These are phyloP conservation scores for Lumnitzera littorea DNA, from an alignment of 345 rosid genomes.

Conservation along the genomic window DNA sequence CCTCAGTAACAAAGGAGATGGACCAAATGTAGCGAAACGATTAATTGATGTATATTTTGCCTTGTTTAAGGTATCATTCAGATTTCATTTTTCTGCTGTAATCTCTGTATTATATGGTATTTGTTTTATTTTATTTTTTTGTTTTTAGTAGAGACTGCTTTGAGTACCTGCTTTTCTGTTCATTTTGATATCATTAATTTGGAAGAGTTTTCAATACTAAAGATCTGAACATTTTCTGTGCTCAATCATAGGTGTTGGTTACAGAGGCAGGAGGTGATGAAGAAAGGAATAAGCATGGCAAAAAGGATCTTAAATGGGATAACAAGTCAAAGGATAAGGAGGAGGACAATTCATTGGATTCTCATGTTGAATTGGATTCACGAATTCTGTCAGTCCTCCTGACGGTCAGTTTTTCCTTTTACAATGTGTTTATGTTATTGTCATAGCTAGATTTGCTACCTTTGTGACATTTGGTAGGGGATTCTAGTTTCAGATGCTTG, in stretches of 20 bases:
- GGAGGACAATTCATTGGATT: conserved; percentile 31
- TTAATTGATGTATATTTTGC: conserved; percentile 93
- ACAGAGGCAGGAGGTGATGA: conserved; percentile 41
- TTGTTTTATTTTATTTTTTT: background rate
- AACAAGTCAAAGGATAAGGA: conserved; percentile 28
- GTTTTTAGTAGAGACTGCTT: background rate
- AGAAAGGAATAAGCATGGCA: conserved; percentile 24
- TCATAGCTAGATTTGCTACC: background rate
- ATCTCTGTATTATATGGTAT: background rate
- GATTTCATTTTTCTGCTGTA: conserved; percentile 1
- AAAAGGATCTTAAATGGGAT: conserved; percentile 15
- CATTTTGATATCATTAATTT: too few relatives aligned
- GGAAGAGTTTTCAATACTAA: too few relatives aligned
- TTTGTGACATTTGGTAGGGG: too few relatives aligned
- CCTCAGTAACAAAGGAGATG: conserved; percentile 75
- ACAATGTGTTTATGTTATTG: background rate
- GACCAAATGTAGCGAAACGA: conserved; percentile 81
- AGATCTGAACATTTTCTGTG: conserved; percentile 6
- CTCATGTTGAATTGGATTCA: conserved; percentile 88
- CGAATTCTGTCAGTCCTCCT: conserved; percentile 83
- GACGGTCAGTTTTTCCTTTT: conserved; percentile 40
- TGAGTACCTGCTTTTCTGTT: background rate
- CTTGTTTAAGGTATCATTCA: conserved; percentile 62
- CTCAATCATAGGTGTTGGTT: conserved; percentile 52
- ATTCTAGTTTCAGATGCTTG: too few relatives aligned